phyloP scores from a whole-genome alignment of 2,329 filamentous ascomycete genomes.

The Colletotrichum falcatum region DNA sequence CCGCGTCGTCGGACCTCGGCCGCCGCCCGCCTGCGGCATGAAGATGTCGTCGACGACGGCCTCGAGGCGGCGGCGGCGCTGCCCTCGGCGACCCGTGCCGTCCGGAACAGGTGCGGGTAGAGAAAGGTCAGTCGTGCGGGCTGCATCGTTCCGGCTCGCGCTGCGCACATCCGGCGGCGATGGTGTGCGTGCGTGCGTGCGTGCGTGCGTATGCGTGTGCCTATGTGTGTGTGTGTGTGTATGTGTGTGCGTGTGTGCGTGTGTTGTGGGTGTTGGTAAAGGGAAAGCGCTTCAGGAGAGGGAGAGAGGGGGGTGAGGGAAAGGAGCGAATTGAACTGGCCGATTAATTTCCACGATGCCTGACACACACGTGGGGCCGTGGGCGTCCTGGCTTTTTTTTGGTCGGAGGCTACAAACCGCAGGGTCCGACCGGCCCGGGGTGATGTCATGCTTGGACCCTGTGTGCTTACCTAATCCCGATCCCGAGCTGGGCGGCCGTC shows the following conservation, averaged over 20 bases:
- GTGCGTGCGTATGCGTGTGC: slow-evolving; percentile 2
- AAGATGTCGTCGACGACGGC: slow-evolving; percentile 46
- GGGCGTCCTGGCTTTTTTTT: not conserved
- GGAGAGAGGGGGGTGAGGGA: not conserved
- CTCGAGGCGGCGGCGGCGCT: slow-evolving; percentile 52
- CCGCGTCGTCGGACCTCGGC: slow-evolving; percentile 45
- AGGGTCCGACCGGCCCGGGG: slow-evolving; percentile 11
- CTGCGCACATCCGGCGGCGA: not conserved
- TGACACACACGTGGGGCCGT: slow-evolving; percentile 27
- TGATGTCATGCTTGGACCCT: slow-evolving; percentile 33
- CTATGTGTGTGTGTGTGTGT: not conserved
- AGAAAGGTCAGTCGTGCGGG: slow-evolving; percentile 73
- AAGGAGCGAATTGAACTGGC: slow-evolving; percentile 7
- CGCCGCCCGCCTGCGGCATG: slow-evolving; percentile 28
- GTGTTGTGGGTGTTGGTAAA: not conserved
- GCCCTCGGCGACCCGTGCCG: slow-evolving; percentile 60
- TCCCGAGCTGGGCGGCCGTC: slow-evolving; percentile 11
- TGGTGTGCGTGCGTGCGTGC: not conserved
- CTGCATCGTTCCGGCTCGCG: slow-evolving; percentile 62
- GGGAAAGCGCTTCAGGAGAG: not conserved
- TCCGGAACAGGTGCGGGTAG: slow-evolving; percentile 75
- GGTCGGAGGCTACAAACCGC: slow-evolving; percentile 22
- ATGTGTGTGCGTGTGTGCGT: slow-evolving; percentile 4
- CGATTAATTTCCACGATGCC: slow-evolving; percentile 31
- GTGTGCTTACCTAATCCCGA: slow-evolving; percentile 10